A percentile compares a stretch with the other conserved stretches of the same genome.
Evolutionary conservation across 1,139 yeast genomes (phyloP).

Genomic region (Meyerozyma sp.): DNA sequence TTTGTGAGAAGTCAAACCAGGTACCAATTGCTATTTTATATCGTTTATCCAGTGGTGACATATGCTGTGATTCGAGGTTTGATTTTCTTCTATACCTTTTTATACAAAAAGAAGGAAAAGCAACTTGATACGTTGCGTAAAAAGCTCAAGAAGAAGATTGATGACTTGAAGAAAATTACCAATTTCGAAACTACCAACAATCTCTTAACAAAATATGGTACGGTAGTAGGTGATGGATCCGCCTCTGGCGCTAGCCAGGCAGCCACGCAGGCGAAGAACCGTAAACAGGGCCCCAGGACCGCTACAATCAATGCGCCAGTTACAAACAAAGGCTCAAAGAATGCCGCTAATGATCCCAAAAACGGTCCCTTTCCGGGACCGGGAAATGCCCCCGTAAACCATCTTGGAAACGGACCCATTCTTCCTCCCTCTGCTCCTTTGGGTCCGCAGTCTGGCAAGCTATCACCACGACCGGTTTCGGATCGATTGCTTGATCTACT

Average conservation of each 20-base stretch:
- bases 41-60: constrained; percentile 26
- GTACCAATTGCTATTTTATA: constrained; percentile 14
- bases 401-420: no score
- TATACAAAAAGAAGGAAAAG: constrained; percentile 18
- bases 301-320: constrained; percentile 1
- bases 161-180: constrained; percentile 71
- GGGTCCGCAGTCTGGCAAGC: constrained; percentile 3
- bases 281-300: neutral
- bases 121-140: constrained; percentile 35
- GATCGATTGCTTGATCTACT: constrained; percentile 49
- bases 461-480: constrained; percentile 22
- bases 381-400: neutral
- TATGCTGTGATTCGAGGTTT: constrained; percentile 17
- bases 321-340: neutral
- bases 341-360: constrained; percentile 1
- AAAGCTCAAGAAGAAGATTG: constrained; percentile 58
- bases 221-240: constrained; percentile 16
- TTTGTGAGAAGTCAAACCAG: constrained; percentile 21
- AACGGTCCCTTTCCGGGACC: neutral
- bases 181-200: constrained; percentile 75
- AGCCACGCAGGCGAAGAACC: neutral
- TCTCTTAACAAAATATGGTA: constrained; percentile 60
- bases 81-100: constrained; percentile 17
- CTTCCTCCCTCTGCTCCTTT: neutral
- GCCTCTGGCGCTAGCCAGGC: neutral